phyloP scores from a whole-genome alignment of 305 asterid genomes.

The Galium porrigens region DNA sequence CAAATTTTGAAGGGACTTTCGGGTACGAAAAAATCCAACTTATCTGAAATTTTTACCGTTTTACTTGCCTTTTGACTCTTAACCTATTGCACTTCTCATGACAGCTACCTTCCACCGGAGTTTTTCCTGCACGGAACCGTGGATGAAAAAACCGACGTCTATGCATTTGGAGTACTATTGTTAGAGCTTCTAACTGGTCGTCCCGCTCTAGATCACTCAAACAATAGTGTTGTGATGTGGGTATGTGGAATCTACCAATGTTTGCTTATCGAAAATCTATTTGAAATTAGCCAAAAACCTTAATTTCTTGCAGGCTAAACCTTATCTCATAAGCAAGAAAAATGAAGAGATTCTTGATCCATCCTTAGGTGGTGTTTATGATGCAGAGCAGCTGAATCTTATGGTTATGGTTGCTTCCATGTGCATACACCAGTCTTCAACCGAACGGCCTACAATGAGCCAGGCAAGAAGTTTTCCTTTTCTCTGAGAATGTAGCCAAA shows the following conservation, averaged over 20 bases:
- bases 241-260: conserved; percentile 30
- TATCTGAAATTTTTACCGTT: neutral
- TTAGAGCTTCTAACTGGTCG: conserved; percentile 75
- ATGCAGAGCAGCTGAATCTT: conserved; percentile 50
- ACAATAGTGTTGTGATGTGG: conserved; percentile 90
- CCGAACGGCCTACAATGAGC: conserved; percentile 78
- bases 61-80: neutral
- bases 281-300: neutral
- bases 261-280: neutral
- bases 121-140: conserved; percentile 77
- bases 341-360: conserved; percentile 59
- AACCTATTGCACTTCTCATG: conserved; percentile 5
- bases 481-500: conserved; percentile 6
- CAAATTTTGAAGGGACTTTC: conserved; percentile 88
- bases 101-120: conserved; percentile 49
- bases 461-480: conserved; percentile 32
- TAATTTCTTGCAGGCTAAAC: conserved; percentile 56
- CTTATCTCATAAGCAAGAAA: conserved; percentile 39
- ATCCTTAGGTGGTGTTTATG: conserved; percentile 36
- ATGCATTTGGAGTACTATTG: conserved; percentile 72
- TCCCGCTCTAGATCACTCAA: conserved; percentile 70
- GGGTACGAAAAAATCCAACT: conserved; percentile 34
- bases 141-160: conserved; percentile 88
- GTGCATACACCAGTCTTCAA: conserved; percentile 52
- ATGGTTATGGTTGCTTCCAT: conserved; percentile 55